These are phyloP conservation scores for Sungouiozyma ichnusensis DNA, from an alignment of 805 yeast genomes.

Conservation along the genomic window DNA sequence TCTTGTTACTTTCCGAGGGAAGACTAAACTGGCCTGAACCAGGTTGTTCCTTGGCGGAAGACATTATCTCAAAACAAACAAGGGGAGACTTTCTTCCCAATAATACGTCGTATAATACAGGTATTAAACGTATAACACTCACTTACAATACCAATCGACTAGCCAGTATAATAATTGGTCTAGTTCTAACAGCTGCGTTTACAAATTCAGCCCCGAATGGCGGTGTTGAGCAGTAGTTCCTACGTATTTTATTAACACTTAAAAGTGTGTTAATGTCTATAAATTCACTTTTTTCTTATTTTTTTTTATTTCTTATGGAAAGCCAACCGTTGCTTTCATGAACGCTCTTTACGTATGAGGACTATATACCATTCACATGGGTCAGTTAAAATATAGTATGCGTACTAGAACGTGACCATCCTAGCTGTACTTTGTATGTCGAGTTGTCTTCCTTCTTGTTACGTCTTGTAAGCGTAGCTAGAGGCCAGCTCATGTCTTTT, in stretches of 20 bases:
- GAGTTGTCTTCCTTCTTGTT: neutral
- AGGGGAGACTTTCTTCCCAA: neutral
- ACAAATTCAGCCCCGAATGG: neutral
- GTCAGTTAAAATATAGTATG: too few species aligned
- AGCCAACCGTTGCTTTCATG: too few species aligned
- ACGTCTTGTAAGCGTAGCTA: constrained; percentile 10
- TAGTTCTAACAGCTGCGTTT: neutral
- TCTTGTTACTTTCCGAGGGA: neutral
- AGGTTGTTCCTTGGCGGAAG: neutral
- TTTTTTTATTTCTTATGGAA: too few species aligned
- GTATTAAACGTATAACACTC: neutral
- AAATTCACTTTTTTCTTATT: too few species aligned
- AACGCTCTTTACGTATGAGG: too few species aligned
- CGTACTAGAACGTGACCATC: too few species aligned
- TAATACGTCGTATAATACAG: neutral
- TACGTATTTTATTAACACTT: too few species aligned
- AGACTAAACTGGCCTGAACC: neutral
- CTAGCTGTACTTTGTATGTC: neutral
- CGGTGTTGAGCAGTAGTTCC: too few species aligned
- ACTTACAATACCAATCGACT: neutral
- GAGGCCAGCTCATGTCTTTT: constrained; percentile 27
- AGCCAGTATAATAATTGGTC: neutral
- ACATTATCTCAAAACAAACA: neutral
- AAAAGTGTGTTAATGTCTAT: too few species aligned
- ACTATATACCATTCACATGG: too few species aligned